phyloP scores from a whole-genome alignment of 169 alveolate species.

The Plasmodium vivax region DNA sequence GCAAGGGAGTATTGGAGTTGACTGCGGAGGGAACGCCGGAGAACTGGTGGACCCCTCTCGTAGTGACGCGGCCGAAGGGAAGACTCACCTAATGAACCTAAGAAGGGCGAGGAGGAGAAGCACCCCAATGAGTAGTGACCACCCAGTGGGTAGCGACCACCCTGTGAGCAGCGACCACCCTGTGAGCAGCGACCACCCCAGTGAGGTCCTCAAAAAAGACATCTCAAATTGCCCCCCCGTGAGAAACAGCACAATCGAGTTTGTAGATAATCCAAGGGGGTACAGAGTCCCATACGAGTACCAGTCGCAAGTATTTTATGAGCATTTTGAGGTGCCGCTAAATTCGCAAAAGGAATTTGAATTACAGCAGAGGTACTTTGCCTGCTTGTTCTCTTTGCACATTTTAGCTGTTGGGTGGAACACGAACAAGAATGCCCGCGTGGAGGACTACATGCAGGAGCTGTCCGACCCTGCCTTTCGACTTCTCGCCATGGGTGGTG shows the following conservation, averaged over 20 bases:
- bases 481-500: not conserved
- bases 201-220: not conserved
- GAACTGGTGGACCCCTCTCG: not conserved
- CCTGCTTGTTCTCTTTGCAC: slow-evolving; percentile 59
- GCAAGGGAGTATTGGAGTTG: not conserved
- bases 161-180: not conserved
- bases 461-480: slow-evolving; percentile 22
- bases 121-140: not conserved
- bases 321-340: slow-evolving; percentile 63
- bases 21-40: not conserved
- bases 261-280: slow-evolving; percentile 71
- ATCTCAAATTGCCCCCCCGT: not conserved
- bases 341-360: slow-evolving; percentile 36
- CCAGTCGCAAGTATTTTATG: slow-evolving; percentile 39
- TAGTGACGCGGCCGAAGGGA: not conserved
- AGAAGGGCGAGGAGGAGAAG: not conserved
- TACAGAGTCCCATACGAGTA: slow-evolving; percentile 55
- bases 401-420: slow-evolving; percentile 73
- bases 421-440: slow-evolving; percentile 22
- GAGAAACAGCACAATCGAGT: slow-evolving; percentile 6
- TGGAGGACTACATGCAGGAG: slow-evolving; percentile 21
- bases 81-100: slow-evolving; percentile 1
- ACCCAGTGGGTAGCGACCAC: not conserved
- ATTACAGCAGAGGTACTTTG: slow-evolving; percentile 42
- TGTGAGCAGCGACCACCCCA: not conserved